Percentiles rank a stretch among this genome's conserved stretches.
Conservation (phyloP, 176 grass and related monocot species). For the Oryza glumipatula region DNA sequence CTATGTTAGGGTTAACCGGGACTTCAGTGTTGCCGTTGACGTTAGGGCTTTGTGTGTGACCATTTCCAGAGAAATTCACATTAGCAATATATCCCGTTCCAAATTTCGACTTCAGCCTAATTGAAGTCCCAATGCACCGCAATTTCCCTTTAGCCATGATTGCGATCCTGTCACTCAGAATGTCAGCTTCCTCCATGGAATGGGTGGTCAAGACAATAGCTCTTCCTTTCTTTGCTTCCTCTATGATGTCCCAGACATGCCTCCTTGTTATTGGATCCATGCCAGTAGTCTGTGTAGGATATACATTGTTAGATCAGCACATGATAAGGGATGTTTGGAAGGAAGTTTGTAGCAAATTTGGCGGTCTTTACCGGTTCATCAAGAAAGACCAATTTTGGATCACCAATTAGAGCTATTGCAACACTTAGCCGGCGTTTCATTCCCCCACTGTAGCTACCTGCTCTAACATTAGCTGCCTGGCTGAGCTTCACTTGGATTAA, state of each 20-base stretch:
- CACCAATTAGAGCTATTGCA: conserved; percentile 89
- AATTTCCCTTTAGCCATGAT: conserved; percentile 99
- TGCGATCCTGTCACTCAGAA: conserved; percentile 87
- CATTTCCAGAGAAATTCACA: conserved; percentile 79
- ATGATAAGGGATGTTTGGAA: conserved; percentile 10
- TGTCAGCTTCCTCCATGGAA: conserved; percentile 98
- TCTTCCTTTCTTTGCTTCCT: conserved; percentile 95
- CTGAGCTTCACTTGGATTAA: conserved; percentile 90
- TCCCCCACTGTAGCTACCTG: conserved; percentile 94
- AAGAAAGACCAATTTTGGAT: conserved; percentile 92
- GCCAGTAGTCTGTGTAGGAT: conserved; percentile 77
- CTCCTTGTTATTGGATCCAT: conserved; percentile 99
- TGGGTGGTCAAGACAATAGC: conserved; percentile 97
- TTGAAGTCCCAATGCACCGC: conserved; percentile 91
- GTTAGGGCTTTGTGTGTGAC: conserved; percentile 52
- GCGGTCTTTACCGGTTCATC: conserved; percentile 80
- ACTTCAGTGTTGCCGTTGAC: conserved; percentile 23
- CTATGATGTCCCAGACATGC: conserved; percentile 97
- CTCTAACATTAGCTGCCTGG: conserved; percentile 76
- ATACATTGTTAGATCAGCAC: conserved; percentile 33
- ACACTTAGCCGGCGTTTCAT: conserved; percentile 96
- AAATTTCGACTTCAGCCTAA: conserved; percentile 91
- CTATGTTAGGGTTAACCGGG: conserved; percentile 54
- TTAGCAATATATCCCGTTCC: conserved; percentile 92
- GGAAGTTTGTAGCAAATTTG: conserved; percentile 5